A percentile compares a stretch with the other conserved stretches of the same genome.
Conservation (phyloP, 75 land plant genomes). For the Pinus tabuliformis region DNA sequence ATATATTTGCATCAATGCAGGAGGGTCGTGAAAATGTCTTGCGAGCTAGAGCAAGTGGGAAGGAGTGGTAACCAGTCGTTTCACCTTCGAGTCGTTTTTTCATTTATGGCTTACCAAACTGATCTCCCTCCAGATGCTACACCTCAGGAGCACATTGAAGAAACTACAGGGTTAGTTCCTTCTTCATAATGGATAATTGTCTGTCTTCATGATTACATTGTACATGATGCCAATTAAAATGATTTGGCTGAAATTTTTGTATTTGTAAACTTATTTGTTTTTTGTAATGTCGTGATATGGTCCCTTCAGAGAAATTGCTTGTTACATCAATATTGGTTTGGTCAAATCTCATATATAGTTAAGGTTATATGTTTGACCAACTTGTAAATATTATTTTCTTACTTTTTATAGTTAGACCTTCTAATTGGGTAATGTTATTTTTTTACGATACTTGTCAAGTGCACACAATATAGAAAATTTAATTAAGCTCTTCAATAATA, state of each 20-base stretch:
- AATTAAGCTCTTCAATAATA: no score
- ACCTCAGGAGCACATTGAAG: constrained; percentile 67
- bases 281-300: not conserved
- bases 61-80: constrained; percentile 89
- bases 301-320: not conserved
- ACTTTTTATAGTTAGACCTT: not conserved
- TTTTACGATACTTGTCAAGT: not conserved
- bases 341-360: not conserved
- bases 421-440: not conserved
- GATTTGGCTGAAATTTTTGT: not conserved
- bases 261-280: not conserved
- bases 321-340: not conserved
- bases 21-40: constrained; percentile 90
- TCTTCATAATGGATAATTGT: not conserved
- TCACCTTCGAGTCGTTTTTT: constrained; percentile 79
- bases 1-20: constrained; percentile 27
- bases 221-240: not conserved
- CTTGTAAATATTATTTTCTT: not conserved
- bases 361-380: not conserved
- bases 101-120: constrained; percentile 76
- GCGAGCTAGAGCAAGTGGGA: constrained; percentile 83
- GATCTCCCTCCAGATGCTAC: constrained; percentile 79
- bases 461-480: not conserved
- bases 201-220: not conserved
- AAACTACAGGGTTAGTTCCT: constrained; percentile 67